These are phyloP conservation scores for Aspergillus sclerotiicarbonarius DNA, from an alignment of 495 filamentous ascomycete species.

Conservation along the genomic window DNA sequence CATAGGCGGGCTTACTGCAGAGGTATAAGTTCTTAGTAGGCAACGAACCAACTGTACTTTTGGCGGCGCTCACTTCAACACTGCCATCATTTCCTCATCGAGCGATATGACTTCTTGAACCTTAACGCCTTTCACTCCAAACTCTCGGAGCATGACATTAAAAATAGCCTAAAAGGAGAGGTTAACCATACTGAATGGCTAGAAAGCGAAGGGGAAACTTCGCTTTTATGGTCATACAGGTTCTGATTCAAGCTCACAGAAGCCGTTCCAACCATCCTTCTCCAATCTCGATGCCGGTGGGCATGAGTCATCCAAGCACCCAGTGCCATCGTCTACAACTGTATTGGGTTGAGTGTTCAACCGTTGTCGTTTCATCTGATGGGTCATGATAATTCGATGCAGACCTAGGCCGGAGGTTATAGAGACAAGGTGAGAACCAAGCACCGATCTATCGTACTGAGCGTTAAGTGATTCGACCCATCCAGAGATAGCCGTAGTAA, in stretches of 20 bases:
- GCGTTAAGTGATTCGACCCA: background rate
- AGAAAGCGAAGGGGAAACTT: background rate
- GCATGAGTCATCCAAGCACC: slow-evolving; percentile 26
- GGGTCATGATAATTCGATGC: slow-evolving; percentile 27
- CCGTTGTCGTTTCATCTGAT: slow-evolving; percentile 36
- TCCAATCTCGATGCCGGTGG: slow-evolving; percentile 40
- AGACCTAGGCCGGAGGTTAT: background rate
- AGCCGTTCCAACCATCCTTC: slow-evolving; percentile 64
- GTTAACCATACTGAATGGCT: background rate
- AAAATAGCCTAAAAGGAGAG: slow-evolving; percentile 62
- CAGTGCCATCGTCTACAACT: slow-evolving; percentile 9
- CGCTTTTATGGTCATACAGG: slow-evolving; percentile 55
- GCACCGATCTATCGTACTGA: background rate
- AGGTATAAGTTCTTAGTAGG: slow-evolving; percentile 10
- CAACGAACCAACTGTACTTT: background rate
- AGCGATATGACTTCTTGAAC: slow-evolving; percentile 77
- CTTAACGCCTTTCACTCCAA: slow-evolving; percentile 71
- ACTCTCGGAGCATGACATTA: slow-evolving; percentile 74
- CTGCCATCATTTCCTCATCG: slow-evolving; percentile 64
- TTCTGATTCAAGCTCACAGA: slow-evolving; percentile 88
- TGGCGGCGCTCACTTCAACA: slow-evolving; percentile 54
- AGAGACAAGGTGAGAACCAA: background rate
- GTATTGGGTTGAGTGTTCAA: slow-evolving; percentile 17
- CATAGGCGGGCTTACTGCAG: slow-evolving; percentile 67
- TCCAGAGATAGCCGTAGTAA: background rate